Percentiles rank a stretch among this genome's conserved stretches.
Conservation (phyloP, 805 yeast species). For the Saturnispora serradocipensis region DNA sequence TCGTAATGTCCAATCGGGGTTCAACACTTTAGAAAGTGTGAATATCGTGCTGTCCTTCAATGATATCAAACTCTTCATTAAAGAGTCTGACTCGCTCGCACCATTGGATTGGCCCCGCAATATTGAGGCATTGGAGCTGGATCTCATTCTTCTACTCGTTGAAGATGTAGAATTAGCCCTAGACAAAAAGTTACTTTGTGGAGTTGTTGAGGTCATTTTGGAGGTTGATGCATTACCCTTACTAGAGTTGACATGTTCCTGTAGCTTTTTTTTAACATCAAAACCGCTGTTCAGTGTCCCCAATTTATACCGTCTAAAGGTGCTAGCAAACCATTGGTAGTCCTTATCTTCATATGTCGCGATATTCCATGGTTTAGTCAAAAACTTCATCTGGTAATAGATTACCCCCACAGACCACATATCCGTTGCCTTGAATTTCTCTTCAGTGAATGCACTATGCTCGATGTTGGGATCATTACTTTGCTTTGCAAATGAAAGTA, state of each 20-base stretch:
- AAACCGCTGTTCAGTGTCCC: constrained; percentile 14
- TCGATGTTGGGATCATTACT: background rate
- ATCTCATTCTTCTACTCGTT: background rate
- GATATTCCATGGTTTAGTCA: constrained; percentile 40
- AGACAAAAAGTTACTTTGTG: background rate
- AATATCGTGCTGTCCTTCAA: constrained; percentile 10
- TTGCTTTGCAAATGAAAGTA: constrained; percentile 12
- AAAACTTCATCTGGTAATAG: constrained; percentile 35
- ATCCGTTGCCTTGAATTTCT: constrained; percentile 33
- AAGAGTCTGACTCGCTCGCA: background rate
- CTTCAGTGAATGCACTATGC: background rate
- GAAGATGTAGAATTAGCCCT: background rate
- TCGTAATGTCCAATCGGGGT: constrained; percentile 23
- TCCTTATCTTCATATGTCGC: constrained; percentile 27
- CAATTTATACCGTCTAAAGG: constrained; percentile 11
- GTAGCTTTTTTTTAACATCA: constrained; percentile 14
- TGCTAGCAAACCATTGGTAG: constrained; percentile 15
- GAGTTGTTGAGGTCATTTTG: background rate
- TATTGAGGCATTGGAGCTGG: background rate
- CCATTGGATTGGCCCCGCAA: background rate
- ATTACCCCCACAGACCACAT: constrained; percentile 45
- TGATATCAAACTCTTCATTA: constrained; percentile 9
- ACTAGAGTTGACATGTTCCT: background rate
- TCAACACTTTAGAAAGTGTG: constrained; percentile 21
- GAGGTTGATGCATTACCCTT: background rate